A percentile compares a stretch with the other conserved stretches of the same genome.
These are phyloP conservation scores for Solanum commersonii DNA, from an alignment of 257 asterid species.

Conservation along the genomic window DNA sequence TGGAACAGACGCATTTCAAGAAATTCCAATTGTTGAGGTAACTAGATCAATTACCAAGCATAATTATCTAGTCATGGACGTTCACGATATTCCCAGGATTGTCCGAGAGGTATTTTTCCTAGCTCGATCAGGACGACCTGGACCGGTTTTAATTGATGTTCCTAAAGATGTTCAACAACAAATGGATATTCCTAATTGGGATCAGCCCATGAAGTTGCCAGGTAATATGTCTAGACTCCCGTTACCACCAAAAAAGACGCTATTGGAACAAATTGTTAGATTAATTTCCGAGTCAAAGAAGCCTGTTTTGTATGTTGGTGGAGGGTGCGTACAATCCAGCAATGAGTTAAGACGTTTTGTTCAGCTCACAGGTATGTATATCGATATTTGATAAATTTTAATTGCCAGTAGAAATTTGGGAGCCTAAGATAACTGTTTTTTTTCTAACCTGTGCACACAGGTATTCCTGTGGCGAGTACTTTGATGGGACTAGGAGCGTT, in stretches of 20 bases:
- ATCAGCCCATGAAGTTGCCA: conserved; percentile 42
- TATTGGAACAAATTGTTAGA: conserved; percentile 50
- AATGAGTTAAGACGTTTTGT: conserved; percentile 58
- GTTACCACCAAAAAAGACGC: conserved; percentile 21
- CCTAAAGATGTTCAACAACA: conserved; percentile 85
- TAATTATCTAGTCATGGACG: conserved; percentile 62
- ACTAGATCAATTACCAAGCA: conserved; percentile 79
- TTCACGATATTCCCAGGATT: conserved; percentile 59
- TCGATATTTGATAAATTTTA: background rate
- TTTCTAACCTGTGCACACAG: background rate
- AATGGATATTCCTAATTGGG: conserved; percentile 68
- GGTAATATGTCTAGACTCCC: conserved; percentile 68
- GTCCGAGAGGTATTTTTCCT: conserved; percentile 60
- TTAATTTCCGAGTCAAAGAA: conserved; percentile 49
- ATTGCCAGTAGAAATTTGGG: background rate
- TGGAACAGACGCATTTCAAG: conserved; percentile 84
- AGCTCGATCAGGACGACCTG: conserved; percentile 64
- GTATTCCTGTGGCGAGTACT: conserved; percentile 68
- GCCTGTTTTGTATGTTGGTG: conserved; percentile 77
- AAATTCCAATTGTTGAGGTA: conserved; percentile 75
- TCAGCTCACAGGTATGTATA: conserved; percentile 27
- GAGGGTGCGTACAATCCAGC: conserved; percentile 74
- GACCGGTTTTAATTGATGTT: conserved; percentile 70
- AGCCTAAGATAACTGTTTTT: background rate
- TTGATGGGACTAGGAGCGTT: conserved; percentile 71